Conservation (phyloP, 805 yeast species). For the Ogataea dorogensis region DNA sequence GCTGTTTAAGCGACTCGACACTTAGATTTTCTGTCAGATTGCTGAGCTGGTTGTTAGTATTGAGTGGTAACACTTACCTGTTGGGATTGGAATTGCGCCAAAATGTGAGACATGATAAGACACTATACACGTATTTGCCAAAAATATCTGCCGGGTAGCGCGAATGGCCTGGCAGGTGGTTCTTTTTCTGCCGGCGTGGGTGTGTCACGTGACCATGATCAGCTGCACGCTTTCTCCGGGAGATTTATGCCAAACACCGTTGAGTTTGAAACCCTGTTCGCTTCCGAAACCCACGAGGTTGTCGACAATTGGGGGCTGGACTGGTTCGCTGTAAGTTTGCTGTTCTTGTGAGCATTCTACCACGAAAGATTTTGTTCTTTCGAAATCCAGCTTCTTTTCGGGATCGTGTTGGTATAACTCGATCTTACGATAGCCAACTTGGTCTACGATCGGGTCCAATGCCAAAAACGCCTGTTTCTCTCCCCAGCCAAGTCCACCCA, state of each 20-base stretch:
- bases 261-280: constrained; percentile 32
- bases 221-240: constrained; percentile 30
- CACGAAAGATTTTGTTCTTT: constrained; percentile 7
- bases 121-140: constrained; percentile 15
- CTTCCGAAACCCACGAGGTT: constrained; percentile 35
- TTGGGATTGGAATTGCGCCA: constrained; percentile 38
- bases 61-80: constrained; percentile 36
- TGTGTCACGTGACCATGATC: constrained; percentile 5
- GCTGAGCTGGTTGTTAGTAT: constrained; percentile 34
- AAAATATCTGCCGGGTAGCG: constrained; percentile 11
- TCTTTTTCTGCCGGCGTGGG: constrained; percentile 2
- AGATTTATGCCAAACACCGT: constrained; percentile 33
- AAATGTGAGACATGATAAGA: constrained; percentile 25
- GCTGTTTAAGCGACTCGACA: constrained; percentile 44
- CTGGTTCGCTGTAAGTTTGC: background rate
- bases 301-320: constrained; percentile 3
- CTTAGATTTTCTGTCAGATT: constrained; percentile 47
- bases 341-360: constrained; percentile 26
- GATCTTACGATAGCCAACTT: constrained; percentile 21
- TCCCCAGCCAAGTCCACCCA: constrained; percentile 81
- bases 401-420: constrained; percentile 22
- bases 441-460: constrained; percentile 54
- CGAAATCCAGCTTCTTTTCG: constrained; percentile 1
- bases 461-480: constrained; percentile 65
- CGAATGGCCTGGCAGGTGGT: no score